Evolutionary conservation across 441 rosid genomes (phyloP), one percentile per base, ranked within the genome.

Genomic region (Populus hybrid): DNA sequence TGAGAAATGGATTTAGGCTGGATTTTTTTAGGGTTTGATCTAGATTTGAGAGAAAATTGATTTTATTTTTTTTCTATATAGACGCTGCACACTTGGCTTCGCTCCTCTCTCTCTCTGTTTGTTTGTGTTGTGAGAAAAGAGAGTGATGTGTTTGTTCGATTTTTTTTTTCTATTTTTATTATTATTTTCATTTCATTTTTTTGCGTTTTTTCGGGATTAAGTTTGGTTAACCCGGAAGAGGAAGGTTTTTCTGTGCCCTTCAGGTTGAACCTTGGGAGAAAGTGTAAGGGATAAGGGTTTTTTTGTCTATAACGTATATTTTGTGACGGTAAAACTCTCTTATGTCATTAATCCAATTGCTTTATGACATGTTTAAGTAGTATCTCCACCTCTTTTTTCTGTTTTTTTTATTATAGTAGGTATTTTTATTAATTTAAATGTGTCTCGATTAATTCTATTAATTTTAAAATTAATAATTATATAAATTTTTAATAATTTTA

Each of bases 31-130:
- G 12, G 14, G 66, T 61, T 61, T 23, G 66, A 23, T 61, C 66
- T 61, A 9, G 66, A 21, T 61, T 61, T 61, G 14, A 21, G 23
- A 57, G 23, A 46, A 4, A 12, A 46, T 19, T 23, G 11, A 61
- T 46, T 46, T 46, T 42, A 0, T 10, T 1, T 21, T 32, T 8
- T 9, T 9, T 10, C 66, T 61, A 9, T 21, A 61, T 23, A 21
- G 66, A 61, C 66, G 66, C 21, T 61, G 9, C 26, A 9, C 66
- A 21, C 66, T 61, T 9, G 66, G 12, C 42, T 70, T 59, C 67
- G 46, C 72, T 70, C 35, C 71, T 11, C 50, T 71, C 73, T 28
- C 75, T 73, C 57, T 69, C 28, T 42, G 12, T 26, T 24, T 10
- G 67, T 42, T 6, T n/a, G 38, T 36, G 70, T 10, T 11, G 36